Base-by-base conservation (phyloP, 2,329 filamentous ascomycete genomes). In the Tolypocladium amazonense region DNA sequence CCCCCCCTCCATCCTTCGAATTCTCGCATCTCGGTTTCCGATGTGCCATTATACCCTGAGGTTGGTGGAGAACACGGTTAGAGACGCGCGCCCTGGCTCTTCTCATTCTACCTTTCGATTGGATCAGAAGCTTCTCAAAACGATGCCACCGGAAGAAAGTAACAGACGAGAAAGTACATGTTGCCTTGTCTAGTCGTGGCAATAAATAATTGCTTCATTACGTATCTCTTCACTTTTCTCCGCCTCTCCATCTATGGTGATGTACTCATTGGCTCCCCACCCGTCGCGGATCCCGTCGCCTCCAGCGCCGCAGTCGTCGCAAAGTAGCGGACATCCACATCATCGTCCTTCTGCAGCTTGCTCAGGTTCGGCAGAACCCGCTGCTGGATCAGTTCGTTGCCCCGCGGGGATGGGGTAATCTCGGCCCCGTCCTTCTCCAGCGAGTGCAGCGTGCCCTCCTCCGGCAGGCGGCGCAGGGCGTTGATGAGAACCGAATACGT, bases 251-350 rank as follows among this genome's bases (percentile, higher is more conserved):
- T 81, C 79, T 85, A 85, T 78, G 83, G 83, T 72, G 82, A 84
- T 68, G 82, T 86, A 76, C 84, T 85, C 83, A 86, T 86, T 41
- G 83, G 82, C 67, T 85, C 82, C 61, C 81, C 81, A 60, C 77
- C 76, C 59, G 73, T 69, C 65, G 72, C 70, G 58, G 71, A 66
- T 53, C 78, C 80, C 56, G 77, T 76, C 60, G 82, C 81, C 57
- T 76, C 77, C 73, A 83, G 86, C 62, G 88, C 88, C 56, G 94
- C 93, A 64, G 90, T 95, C 63, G 92, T 96, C 64, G 94, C 94
- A 77, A 96, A 99, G 80, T 93, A 99, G 74, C 94, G 87, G 70
- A 99, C 94, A 77, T 99, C 94, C 67, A 97, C 93, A 77, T 99
- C 94, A 66, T 95, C 90, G 72, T 99, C 94, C 77, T 93, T 89